These are phyloP conservation scores for Rhytidhysteron rufulum DNA, from an alignment of 2,329 filamentous ascomycete genomes.

Conservation along the genomic window DNA sequence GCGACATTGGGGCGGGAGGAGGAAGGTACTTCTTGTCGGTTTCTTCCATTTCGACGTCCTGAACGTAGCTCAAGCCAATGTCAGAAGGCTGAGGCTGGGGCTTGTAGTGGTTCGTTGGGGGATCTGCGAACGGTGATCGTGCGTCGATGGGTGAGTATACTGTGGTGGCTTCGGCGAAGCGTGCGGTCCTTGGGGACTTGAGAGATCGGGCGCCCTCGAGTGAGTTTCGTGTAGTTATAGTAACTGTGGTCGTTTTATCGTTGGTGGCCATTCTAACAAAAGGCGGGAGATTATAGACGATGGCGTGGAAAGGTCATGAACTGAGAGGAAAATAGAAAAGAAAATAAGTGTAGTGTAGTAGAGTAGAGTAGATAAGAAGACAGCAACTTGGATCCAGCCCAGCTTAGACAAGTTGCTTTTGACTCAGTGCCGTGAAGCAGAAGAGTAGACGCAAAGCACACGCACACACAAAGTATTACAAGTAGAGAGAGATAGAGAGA, in stretches of 20 bases:
- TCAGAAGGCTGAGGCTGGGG: conserved; percentile 73
- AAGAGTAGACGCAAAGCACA: too few species aligned
- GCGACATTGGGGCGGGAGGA: conserved; percentile 67
- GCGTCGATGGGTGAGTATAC: conserved; percentile 67
- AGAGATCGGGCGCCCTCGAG: conserved; percentile 37
- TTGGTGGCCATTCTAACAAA: conserved; percentile 45
- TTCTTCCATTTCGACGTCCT: conserved; percentile 52
- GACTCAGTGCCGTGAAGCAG: conserved; percentile 19
- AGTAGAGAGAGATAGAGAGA: conserved; percentile 37
- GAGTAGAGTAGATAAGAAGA: conserved; percentile 23
- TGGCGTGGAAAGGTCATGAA: conserved; percentile 33
- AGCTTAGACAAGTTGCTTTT: conserved; percentile 34
- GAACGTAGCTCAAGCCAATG: conserved; percentile 89
- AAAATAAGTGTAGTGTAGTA: conserved; percentile 13
- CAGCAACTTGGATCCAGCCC: conserved; percentile 34
- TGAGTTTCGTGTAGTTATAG: conserved; percentile 39
- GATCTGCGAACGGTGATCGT: conserved; percentile 45
- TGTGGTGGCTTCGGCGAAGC: conserved; percentile 77
- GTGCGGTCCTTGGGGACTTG: conserved; percentile 69
- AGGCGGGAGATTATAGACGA: conserved; percentile 23
- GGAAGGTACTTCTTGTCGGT: conserved; percentile 43
- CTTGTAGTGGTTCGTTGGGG: conserved; percentile 53
- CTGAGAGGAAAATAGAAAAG: conserved; percentile 6
- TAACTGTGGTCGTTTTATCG: conserved; percentile 40
- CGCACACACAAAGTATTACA: conserved; percentile 37